A percentile compares a stretch with the other conserved stretches of the same genome.
Conservation (phyloP, 148 eudicot genomes). For the Spergularia marina region DNA sequence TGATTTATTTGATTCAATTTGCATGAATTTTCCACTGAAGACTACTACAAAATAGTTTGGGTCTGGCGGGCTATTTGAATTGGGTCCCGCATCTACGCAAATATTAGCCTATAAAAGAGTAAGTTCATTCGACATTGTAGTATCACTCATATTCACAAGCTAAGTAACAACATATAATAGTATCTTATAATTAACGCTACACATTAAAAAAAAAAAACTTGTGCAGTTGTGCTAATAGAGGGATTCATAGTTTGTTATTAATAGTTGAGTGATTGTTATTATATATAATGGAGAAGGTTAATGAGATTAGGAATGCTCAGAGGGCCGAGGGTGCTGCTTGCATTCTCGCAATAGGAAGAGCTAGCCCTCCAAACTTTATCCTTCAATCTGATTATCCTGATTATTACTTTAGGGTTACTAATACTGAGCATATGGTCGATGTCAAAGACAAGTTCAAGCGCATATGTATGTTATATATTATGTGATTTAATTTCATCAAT, state of each 20-base stretch:
- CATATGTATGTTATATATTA: constrained; percentile 21
- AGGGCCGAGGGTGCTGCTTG: constrained; percentile 27
- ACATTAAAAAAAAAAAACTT: not conserved
- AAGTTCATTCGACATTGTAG: not conserved
- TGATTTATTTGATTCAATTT: too few relatives aligned
- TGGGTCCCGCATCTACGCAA: not conserved
- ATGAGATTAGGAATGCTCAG: constrained; percentile 22
- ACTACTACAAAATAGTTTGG: too few relatives aligned
- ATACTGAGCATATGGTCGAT: constrained; percentile 20
- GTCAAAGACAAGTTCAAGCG: constrained; percentile 28
- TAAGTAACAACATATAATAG: too few relatives aligned
- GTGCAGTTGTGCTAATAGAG: too few relatives aligned
- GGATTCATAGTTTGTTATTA: too few relatives aligned
- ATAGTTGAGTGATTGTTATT: not conserved
- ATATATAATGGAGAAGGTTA: constrained; percentile 13
- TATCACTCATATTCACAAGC: not conserved
- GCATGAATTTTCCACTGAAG: too few relatives aligned
- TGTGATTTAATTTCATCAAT: too few relatives aligned
- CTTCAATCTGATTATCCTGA: constrained; percentile 32
- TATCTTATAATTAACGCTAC: not conserved
- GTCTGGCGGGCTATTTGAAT: not conserved
- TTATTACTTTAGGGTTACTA: constrained; percentile 31
- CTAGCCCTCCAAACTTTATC: constrained; percentile 22
- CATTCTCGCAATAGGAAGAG: constrained; percentile 29
- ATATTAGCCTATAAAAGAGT: not conserved